Evolutionary conservation across 176 grass and related monocot genomes (phyloP).

Genomic region (Cenchrus fungigraminus): DNA sequence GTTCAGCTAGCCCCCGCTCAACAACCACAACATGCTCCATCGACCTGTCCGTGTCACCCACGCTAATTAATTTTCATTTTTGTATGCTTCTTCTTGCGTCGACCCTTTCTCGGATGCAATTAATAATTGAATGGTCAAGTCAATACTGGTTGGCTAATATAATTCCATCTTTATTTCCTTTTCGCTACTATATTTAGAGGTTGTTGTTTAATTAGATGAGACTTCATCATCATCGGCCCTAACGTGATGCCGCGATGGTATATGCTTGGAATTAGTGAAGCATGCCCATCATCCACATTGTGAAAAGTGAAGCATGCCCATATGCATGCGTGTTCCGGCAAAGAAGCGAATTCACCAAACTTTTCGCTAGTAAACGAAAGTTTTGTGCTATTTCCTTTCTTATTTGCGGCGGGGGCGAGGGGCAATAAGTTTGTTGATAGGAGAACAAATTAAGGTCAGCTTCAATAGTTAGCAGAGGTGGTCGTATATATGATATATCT

Average conservation of each 20-base stretch:
- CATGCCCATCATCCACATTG: no score
- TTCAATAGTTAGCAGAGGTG: no score
- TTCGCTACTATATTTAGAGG: not conserved
- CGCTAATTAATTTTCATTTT: not conserved
- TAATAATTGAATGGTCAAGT: not conserved
- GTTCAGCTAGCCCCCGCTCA: slow-evolving; percentile 11
- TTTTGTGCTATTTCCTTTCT: no score
- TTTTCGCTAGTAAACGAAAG: no score
- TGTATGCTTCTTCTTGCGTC: not conserved
- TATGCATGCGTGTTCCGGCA: not conserved
- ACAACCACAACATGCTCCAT: slow-evolving; percentile 28
- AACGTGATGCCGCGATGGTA: no score
- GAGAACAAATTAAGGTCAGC: no score
- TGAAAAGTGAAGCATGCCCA: not conserved
- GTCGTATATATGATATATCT: no score
- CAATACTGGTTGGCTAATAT: slow-evolving; percentile 30
- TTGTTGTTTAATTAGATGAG: not conserved
- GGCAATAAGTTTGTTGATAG: no score
- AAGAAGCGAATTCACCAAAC: not conserved
- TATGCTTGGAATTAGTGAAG: not conserved
- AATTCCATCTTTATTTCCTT: not conserved
- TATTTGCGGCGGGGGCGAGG: no score
- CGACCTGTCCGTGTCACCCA: not conserved
- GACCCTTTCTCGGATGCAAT: not conserved
- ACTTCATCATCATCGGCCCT: no score